Evolutionary conservation across 768 basidiomycete species (phyloP), one percentile per base, ranked within the genome.

Genomic region (Russula foetens): DNA sequence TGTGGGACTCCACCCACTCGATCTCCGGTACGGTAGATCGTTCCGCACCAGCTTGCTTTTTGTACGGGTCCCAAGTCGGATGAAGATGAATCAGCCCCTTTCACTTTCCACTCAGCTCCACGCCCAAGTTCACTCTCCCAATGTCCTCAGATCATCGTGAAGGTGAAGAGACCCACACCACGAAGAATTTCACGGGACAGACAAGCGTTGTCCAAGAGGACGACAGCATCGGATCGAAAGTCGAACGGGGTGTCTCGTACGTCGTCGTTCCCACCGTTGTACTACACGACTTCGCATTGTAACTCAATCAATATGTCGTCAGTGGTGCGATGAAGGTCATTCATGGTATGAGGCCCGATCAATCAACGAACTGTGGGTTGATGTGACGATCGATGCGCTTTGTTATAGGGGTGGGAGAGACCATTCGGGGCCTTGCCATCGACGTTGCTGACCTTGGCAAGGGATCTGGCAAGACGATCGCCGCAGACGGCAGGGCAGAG

Each of bases 381-480:
- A 35, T 2, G 17, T 45, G 23, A 62, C 45, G 6, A 17, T 33
- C 49, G 15, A 28, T 31, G 23, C 17, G n/a, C 23, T 26, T 46
- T 3, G 3, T 29, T 48, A n/a, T n/a, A 62, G 61, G 61, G 24
- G 39, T 58, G 9, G 61, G 61, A 53, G 61, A 62, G 11, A 19
- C 56, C 7, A 41, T 62, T n/a, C 61, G 61, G 26, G 61, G 61
- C 2, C 23, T 43, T 9, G 51, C 46, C 4, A 58, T 58, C 3
- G 56, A 62, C 51, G 21, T 62, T 19, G 61, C 46, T 14, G 61
- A 62, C 21, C 19, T 58, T 3, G 61, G 61, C 5, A 52, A 53
- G 19, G 56, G 61, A 9, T 45, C 51, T 11, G 61, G 61, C 23
- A 43, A 53, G 56, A 24, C 35, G 31, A 62, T 62, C 15, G 12